These are phyloP conservation scores for Hypoxylon sp. DNA, from an alignment of 2,329 filamentous ascomycete genomes.

Conservation along the genomic window DNA sequence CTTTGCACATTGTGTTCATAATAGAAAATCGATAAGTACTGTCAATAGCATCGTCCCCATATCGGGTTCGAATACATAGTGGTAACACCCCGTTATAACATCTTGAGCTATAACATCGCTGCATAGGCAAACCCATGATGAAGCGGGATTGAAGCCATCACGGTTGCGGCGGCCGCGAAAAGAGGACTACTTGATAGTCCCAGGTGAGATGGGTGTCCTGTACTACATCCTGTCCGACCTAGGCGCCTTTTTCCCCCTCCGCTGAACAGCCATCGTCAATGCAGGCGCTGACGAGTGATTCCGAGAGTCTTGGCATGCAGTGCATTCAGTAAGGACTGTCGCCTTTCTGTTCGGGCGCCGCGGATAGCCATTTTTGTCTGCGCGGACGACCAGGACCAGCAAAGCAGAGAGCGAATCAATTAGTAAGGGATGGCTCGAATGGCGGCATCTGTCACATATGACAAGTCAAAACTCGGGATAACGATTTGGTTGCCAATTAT, in stretches of 20 bases:
- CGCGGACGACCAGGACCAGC: conserved; percentile 23
- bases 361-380: conserved; percentile 33
- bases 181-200: conserved; percentile 2
- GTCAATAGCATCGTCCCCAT: conserved; percentile 30
- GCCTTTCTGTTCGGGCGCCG: conserved; percentile 28
- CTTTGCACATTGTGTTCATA: conserved; percentile 28
- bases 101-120: conserved; percentile 8
- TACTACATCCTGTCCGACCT: conserved; percentile 18
- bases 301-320: conserved; percentile 26
- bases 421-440: conserved; percentile 23
- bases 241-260: conserved; percentile 10
- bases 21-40: conserved; percentile 18
- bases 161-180: conserved; percentile 9
- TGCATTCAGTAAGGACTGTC: conserved; percentile 10
- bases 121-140: conserved; percentile 1
- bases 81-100: conserved; percentile 17
- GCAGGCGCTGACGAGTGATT: conserved; percentile 19
- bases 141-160: conserved; percentile 25
- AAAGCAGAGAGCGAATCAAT: conserved; percentile 38
- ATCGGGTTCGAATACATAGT: conserved; percentile 28
- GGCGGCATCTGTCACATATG: conserved; percentile 38
- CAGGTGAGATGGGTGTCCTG: conserved; percentile 12
- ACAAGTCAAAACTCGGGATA: conserved; percentile 29
- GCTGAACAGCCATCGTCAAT: conserved; percentile 18
- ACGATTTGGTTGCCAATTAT: conserved; percentile 35